phyloP scores from a whole-genome alignment of 306 rosid species.

The Parietaria judaica region DNA sequence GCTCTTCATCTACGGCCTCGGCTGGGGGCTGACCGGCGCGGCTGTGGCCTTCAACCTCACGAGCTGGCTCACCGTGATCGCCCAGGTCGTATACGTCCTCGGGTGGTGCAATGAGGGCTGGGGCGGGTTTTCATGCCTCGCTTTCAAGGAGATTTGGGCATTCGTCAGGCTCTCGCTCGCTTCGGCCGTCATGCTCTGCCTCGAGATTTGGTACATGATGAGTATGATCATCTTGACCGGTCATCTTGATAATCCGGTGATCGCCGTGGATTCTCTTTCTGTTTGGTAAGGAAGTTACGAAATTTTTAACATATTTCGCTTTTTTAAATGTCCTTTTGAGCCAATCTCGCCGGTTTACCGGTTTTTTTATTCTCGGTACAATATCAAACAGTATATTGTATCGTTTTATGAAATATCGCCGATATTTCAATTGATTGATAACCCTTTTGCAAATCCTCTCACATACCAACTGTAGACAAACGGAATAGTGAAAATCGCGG shows the following conservation, averaged over 20 bases:
- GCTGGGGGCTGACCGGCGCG: constrained; percentile 53
- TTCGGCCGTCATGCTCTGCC: constrained; percentile 83
- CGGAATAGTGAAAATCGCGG: too few species aligned
- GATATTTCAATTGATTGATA: too few species aligned
- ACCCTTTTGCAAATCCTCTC: too few species aligned
- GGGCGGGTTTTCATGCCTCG: constrained; percentile 61
- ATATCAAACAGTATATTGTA: too few species aligned
- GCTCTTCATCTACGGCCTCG: constrained; percentile 47
- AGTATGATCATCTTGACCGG: constrained; percentile 31
- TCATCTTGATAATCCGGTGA: constrained; percentile 29
- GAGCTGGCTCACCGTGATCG: constrained; percentile 46
- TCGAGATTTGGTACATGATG: constrained; percentile 51
- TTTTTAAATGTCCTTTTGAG: too few species aligned
- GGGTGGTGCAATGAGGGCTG: constrained; percentile 79
- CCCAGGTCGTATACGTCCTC: constrained; percentile 49
- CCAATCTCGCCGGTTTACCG: too few species aligned
- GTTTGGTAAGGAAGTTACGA: constrained; percentile 33
- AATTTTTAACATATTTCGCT: background rate
- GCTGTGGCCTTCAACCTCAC: constrained; percentile 60
- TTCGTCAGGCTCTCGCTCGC: constrained; percentile 71
- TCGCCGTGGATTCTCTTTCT: constrained; percentile 42
- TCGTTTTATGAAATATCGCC: too few species aligned
- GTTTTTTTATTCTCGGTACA: too few species aligned
- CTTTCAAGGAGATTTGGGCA: constrained; percentile 69
- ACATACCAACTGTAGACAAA: too few species aligned